These are phyloP conservation scores for Umbelopsis ramanniana DNA, from an alignment of 192 early-diverging fungal genomes.

Conservation along the genomic window DNA sequence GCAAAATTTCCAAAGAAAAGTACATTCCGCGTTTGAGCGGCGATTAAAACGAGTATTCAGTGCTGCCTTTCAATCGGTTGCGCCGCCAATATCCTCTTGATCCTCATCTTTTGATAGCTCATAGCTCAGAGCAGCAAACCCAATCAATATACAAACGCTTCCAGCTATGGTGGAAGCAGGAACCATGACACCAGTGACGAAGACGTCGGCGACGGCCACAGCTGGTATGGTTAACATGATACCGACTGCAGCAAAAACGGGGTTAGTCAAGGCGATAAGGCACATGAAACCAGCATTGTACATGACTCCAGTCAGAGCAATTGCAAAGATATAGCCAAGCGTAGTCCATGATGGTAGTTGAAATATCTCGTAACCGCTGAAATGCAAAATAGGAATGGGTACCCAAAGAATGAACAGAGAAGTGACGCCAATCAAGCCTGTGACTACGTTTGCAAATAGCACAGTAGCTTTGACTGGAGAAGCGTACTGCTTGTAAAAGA, in stretches of 20 bases:
- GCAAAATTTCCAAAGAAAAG: neutral
- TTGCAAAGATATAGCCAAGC: slow-evolving; percentile 59
- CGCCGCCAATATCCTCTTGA: neutral
- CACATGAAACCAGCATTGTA: slow-evolving; percentile 84
- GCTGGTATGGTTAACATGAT: slow-evolving; percentile 81
- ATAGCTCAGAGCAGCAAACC: slow-evolving; percentile 53
- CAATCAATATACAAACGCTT: slow-evolving; percentile 55
- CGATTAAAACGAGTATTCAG: neutral
- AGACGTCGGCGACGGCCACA: slow-evolving; percentile 65
- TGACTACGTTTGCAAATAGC: slow-evolving; percentile 76
- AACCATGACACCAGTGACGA: slow-evolving; percentile 52
- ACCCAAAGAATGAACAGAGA: slow-evolving; percentile 72
- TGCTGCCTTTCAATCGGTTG: neutral
- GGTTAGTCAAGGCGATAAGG: slow-evolving; percentile 70
- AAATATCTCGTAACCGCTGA: slow-evolving; percentile 66
- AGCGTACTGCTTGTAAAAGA: slow-evolving; percentile 80
- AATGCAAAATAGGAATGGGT: slow-evolving; percentile 73
- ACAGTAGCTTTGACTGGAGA: slow-evolving; percentile 64
- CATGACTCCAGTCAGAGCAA: slow-evolving; percentile 70
- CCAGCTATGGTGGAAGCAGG: slow-evolving; percentile 57
- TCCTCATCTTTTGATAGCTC: slow-evolving; percentile 34
- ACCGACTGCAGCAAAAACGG: slow-evolving; percentile 77
- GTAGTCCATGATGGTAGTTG: slow-evolving; percentile 61
- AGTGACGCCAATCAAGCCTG: slow-evolving; percentile 69
- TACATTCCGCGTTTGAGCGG: neutral